phyloP scores from a whole-genome alignment of 768 basidiomycete species.

The Dentipellis sp. region DNA sequence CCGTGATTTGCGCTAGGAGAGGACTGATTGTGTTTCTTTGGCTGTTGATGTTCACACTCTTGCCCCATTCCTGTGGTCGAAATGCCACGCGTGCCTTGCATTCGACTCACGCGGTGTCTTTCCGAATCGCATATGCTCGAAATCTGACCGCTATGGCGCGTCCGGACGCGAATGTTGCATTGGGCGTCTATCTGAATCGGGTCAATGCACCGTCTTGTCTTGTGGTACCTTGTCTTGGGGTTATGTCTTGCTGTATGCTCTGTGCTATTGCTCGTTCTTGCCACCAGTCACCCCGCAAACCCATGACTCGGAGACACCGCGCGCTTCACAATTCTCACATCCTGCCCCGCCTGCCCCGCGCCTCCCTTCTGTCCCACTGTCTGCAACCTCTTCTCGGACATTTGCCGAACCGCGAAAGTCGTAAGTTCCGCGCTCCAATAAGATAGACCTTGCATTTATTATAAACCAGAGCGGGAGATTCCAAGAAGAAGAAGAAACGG shows the following conservation, averaged over 20 bases:
- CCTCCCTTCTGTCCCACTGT: slow-evolving; percentile 3
- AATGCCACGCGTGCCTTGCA: background rate
- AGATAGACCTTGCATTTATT: background rate
- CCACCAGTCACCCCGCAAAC: no score
- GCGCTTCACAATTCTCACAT: background rate
- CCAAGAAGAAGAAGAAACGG: slow-evolving; percentile 78
- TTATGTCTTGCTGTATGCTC: no score
- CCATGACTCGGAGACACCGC: no score
- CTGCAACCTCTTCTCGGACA: slow-evolving; percentile 29
- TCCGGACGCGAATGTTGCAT: background rate
- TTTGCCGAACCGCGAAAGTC: slow-evolving; percentile 57
- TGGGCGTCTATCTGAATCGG: background rate
- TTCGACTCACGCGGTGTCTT: background rate
- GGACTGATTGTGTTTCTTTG: background rate
- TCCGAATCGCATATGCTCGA: background rate
- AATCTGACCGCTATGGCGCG: background rate
- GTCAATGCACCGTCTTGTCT: background rate
- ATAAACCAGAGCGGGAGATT: no score
- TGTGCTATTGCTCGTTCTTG: no score
- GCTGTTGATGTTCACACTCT: background rate
- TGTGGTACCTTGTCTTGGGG: background rate
- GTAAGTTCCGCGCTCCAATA: slow-evolving; percentile 27
- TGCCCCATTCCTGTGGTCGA: background rate
- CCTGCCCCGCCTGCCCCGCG: background rate
- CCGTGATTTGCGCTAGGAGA: background rate